A percentile compares a stretch with the other conserved stretches of the same genome.
Conservation (phyloP, 73 alveolate species). For the Paramecium sonneborni region DNA sequence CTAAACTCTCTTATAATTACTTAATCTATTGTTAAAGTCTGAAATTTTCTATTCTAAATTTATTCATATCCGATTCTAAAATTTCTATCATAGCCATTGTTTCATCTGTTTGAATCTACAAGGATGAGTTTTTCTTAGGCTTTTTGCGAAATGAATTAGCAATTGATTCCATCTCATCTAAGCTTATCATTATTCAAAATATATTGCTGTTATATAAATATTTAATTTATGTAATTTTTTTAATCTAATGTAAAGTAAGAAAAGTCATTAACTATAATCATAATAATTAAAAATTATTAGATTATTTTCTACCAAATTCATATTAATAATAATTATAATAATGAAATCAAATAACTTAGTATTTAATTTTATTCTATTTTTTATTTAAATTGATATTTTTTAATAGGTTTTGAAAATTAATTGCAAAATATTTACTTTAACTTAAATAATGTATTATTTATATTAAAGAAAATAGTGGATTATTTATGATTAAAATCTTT, state of each 20-base stretch:
- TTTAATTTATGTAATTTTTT: not conserved
- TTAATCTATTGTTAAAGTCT: not conserved
- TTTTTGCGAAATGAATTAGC: not conserved
- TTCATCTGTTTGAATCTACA: constrained; percentile 30
- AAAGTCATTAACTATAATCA: not conserved
- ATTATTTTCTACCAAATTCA: no score
- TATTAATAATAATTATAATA: no score
- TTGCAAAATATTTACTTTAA: no score
- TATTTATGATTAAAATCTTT: no score
- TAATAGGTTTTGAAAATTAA: no score
- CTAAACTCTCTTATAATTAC: constrained; percentile 33
- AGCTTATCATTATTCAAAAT: not conserved
- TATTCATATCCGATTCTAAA: constrained; percentile 20
- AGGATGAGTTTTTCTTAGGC: not conserved
- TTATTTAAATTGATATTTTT: no score
- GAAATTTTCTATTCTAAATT: constrained; percentile 35
- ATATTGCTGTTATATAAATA: not conserved
- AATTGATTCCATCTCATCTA: not conserved
- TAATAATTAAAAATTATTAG: no score
- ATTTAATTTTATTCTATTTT: no score
- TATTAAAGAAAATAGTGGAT: no score
- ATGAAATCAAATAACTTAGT: no score
- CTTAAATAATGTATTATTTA: no score
- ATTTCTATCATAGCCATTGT: not conserved
- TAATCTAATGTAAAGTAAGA: not conserved